Conservation (phyloP, 129 eudicot genomes). For the Artemisia argyi region DNA sequence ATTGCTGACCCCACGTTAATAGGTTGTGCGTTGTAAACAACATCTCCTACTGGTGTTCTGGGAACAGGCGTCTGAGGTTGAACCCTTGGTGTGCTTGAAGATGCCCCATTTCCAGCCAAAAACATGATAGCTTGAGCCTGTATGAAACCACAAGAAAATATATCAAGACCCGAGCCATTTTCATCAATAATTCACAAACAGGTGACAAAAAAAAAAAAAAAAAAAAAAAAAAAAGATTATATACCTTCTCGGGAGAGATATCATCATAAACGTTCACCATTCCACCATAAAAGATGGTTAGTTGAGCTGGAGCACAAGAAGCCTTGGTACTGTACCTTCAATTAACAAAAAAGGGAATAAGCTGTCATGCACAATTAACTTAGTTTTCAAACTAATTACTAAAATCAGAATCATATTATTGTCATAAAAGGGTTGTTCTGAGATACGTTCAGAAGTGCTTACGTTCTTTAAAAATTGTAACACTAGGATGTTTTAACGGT, state of each 20-base stretch:
- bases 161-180: slow-evolving; percentile 16
- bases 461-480: neutral
- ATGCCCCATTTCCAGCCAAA: slow-evolving; percentile 61
- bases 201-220: neutral
- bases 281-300: slow-evolving; percentile 74
- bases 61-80: slow-evolving; percentile 37
- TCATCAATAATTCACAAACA: slow-evolving; percentile 12
- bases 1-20: slow-evolving; percentile 28
- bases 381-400: neutral
- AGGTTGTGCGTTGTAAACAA: slow-evolving; percentile 21
- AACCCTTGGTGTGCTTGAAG: slow-evolving; percentile 24
- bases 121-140: slow-evolving; percentile 82
- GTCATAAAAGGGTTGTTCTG: neutral
- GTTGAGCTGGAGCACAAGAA: slow-evolving; percentile 54
- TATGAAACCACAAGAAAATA: neutral
- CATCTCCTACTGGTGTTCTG: neutral
- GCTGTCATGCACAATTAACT: neutral
- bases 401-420: neutral
- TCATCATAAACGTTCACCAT: slow-evolving; percentile 55
- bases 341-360: slow-evolving; percentile 9
- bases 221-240: neutral
- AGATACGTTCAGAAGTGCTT: neutral
- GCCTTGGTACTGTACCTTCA: slow-evolving; percentile 43
- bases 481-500: too few relatives aligned
- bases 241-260: slow-evolving; percentile 69